Base-by-base conservation (phyloP, 2,329 filamentous ascomycete genomes). In the Penicillium sclerotigenum region DNA sequence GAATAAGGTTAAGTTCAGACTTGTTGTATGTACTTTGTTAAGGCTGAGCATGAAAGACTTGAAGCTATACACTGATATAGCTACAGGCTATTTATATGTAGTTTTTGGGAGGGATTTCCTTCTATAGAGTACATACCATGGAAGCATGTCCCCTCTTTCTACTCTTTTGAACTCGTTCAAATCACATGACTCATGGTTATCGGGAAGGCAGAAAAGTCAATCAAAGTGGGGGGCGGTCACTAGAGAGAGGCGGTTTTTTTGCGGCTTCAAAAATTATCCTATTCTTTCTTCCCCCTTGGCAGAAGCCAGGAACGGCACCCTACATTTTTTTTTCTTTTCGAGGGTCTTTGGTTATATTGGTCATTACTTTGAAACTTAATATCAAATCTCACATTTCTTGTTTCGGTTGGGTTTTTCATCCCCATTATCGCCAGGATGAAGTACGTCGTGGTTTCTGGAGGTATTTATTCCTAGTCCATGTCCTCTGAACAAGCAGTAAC, bases 401-500 rank as follows among this genome's bases (percentile, higher is more conserved):
- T 57, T n/a, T 38, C 31, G 22, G 28, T 45, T 6, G 45, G 18
- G 38, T 52, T 34, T 51, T 48, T 55, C 29, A 26, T 41, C 24
- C 13, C 24, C 24, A 42, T 37, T 42, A 41, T 46, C 50, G 61
- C 65, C 66, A 84, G 77, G 70, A 91, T 90, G 88, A 90, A 90
- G 79, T 90, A 90, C 80, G 86, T 91, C 74, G 80, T 90, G 64
- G 87, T 91, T 65, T 89, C 87, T 67, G 88, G 88, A 81, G 88
- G 87, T 88, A 75, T 47, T 34, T 49, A 40, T 54, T 33, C 22
- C 13, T 22, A 52, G 18, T 46, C 38, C 13, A 24, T 40, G 26
- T 11, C 9, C 8, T 3, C 22, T 34, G 40, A 28, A 37, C 9
- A 28, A 52, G 7, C 34, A 33, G 26, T 52, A 26, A 46, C 53